phyloP scores from a whole-genome alignment of 139 green algal species.

The Prasinococcaceae sp. region DNA sequence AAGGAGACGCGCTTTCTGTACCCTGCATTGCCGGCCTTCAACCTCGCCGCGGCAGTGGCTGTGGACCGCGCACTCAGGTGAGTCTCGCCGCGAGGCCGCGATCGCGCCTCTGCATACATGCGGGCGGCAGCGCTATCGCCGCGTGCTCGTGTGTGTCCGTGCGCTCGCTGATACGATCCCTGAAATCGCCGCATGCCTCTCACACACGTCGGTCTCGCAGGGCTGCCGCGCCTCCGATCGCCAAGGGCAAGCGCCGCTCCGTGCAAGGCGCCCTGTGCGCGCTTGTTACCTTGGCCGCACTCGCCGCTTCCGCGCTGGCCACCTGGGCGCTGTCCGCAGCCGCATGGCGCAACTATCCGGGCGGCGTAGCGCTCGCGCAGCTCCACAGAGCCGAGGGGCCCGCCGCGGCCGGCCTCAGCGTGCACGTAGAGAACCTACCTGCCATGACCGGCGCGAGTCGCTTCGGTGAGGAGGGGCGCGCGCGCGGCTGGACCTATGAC shows the following conservation, averaged over 20 bases:
- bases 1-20: conserved; percentile 75
- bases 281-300: not conserved
- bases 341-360: conserved; percentile 58
- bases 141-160: too few species aligned
- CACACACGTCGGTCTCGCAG: too few species aligned
- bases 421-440: conserved; percentile 48
- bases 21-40: conserved; percentile 55
- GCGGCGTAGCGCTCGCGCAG: conserved; percentile 34
- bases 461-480: conserved; percentile 30
- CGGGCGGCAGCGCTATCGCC: too few species aligned
- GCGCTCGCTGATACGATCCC: too few species aligned
- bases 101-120: too few species aligned
- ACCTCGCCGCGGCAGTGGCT: conserved; percentile 38
- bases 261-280: not conserved
- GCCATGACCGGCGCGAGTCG: conserved; percentile 59
- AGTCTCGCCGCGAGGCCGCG: too few species aligned
- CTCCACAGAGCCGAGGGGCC: not conserved
- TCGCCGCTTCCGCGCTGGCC: not conserved
- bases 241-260: not conserved
- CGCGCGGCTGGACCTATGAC: conserved; percentile 34
- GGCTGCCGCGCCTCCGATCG: not conserved
- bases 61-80: conserved; percentile 24
- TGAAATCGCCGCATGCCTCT: too few species aligned
- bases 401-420: not conserved
- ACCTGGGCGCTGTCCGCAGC: conserved; percentile 11